Evolutionary conservation across 768 basidiomycete species (phyloP), one percentile per base, ranked within the genome.

Genomic region (Phylloporus arenicola): DNA sequence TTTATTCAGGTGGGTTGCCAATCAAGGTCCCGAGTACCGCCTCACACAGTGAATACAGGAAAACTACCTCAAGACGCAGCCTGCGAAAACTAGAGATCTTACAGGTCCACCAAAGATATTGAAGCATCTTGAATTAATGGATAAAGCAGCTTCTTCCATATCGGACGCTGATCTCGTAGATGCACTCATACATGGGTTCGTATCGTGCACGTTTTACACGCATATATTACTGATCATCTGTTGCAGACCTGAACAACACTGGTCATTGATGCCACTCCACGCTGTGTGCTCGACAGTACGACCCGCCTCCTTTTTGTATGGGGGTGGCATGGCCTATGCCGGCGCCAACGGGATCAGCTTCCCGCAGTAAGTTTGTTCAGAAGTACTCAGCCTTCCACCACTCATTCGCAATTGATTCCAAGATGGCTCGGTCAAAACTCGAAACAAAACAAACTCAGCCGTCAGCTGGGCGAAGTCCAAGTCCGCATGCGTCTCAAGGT

Each of bases 371-470:
- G 86, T 76, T 3, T 9, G 39, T 56, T 48, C 19, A 29, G n/a
- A 9, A 27, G 19, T 27, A 9, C 6, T 11, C 6, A 1, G 4
- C 7, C 20, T 6, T 11, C 48, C 16, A 4, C 38, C n/a, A 22
- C 33, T 46, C 40, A 46, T 8, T 41, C 11, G 34, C 13, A 47
- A 47, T 11, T 13, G 16, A 35, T 55, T 22, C 37, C 3, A 58
- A 97, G 94, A 62, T 99, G 92, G 92, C 83, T 99, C 12, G 95
- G 95, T 9, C 92, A 98, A 64, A 98, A 98, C 68, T 98, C 96
- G 50, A 95, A 94, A 62, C 86, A 89, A 66, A 76, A 62, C 56
- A 96, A 95, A 61, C 77, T 97, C 1, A 74, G 64, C 48, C 79
- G 94, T 33, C 84, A 88, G 55, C 75, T 99, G 16, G 79, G 79